A percentile compares a stretch with the other conserved stretches of the same genome.
Evolutionary conservation across 306 rosid species (phyloP).

Genomic region (Begonia loranthoides): DNA sequence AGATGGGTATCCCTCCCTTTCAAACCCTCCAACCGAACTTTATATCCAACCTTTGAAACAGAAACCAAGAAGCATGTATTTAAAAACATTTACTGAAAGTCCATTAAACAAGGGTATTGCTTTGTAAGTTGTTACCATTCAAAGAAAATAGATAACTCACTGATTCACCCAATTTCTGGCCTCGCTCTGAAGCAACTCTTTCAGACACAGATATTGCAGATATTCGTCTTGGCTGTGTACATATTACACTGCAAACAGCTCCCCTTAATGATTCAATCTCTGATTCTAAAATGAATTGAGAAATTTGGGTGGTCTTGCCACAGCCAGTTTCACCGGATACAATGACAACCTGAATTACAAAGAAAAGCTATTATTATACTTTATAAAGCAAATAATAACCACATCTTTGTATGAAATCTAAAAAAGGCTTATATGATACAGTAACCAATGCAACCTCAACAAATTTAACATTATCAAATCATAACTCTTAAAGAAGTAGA

Average conservation of each 20-base stretch:
- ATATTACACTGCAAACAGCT: constrained; percentile 71
- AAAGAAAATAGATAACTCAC: constrained; percentile 39
- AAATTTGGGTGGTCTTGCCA: constrained; percentile 98
- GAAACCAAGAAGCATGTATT: constrained; percentile 8
- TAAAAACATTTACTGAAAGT: constrained; percentile 8
- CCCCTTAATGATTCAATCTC: constrained; percentile 65
- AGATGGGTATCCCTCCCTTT: constrained; percentile 86
- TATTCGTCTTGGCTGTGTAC: constrained; percentile 96
- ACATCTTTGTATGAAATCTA: no score
- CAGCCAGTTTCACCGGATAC: constrained; percentile 98
- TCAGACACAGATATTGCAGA: constrained; percentile 97
- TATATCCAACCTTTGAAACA: constrained; percentile 71
- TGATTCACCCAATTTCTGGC: constrained; percentile 92
- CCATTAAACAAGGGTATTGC: constrained; percentile 2
- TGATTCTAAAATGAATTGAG: constrained; percentile 88
- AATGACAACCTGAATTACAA: constrained; percentile 48
- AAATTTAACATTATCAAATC: no score
- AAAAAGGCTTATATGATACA: no score
- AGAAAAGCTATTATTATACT: not conserved
- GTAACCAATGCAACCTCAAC: no score
- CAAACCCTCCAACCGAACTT: constrained; percentile 93
- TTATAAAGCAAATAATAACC: no score
- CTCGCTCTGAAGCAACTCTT: constrained; percentile 87
- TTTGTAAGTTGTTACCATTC: constrained; percentile 3
- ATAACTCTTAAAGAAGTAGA: no score